Evolutionary conservation across 495 filamentous ascomycete species (phyloP), one percentile per base, ranked within the genome.

Genomic region (Neurospora intermedia): DNA sequence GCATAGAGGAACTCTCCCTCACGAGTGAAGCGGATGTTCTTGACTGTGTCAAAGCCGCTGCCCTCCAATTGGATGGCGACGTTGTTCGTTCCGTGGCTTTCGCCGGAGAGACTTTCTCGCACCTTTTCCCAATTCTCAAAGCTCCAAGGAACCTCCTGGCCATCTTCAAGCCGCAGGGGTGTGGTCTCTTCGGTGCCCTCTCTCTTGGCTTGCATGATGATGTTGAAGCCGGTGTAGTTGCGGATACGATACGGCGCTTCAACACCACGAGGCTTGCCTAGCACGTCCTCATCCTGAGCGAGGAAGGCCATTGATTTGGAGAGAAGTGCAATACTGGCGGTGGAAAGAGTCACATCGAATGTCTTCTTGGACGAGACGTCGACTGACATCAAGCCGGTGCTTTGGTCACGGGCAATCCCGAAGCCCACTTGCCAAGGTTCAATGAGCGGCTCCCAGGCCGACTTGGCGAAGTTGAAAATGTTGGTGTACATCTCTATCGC

Each of bases 401-500:
- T 87, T 66, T 88, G 83, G 62, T 95, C 91, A 77, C 90, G 93
- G 13, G 93, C 91, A 83, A 98, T 87, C 71, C 96, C 93, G 77
- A 98, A 90, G 39, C 94, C 95, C 27, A 98, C 83, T 74, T 96
- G 90, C 96, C 96, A 99, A 42, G 96, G 96, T 80, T 99, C 96
- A 38, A 98, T 91, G 42, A 99, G 84, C 10, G 96, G 96, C 80
- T 98, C 96, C 96, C 96, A 99, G 10, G 94, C 92, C 1, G 96
- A 98, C 80, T 99, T 98, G 27, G 96, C 94, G 82, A 99, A 99
- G 81, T 98, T 99, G 85, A 96, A 98, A 70, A 98, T 90, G 79
- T 98, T 99, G 77, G 96, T 86, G 81, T 96, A 97, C 73, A 93
- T 94, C 76, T 98, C 93, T 71, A 98, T 90, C 43, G 85, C 93